Evolutionary conservation across 2,329 filamentous ascomycete genomes (phyloP).

Genomic region (Thielaviopsis cerberus): DNA sequence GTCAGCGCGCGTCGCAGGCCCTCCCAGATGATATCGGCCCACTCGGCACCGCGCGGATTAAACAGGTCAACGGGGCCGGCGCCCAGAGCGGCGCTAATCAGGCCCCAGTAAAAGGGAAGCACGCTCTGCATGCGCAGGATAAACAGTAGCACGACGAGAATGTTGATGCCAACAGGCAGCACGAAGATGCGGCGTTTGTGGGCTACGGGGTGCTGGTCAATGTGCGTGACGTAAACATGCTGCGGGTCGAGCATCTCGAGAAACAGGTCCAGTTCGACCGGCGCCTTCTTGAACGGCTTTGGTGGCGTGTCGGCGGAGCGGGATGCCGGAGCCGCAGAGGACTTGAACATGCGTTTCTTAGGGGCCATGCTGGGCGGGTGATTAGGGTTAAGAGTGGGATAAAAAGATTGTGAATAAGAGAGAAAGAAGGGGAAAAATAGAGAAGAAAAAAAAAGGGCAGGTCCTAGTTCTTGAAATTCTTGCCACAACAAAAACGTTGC

Average conservation of each 20-base stretch:
- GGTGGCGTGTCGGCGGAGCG: constrained; percentile 25
- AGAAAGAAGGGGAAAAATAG: background rate
- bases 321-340: background rate
- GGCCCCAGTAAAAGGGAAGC: constrained; percentile 51
- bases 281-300: constrained; percentile 49
- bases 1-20: constrained; percentile 40
- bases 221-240: constrained; percentile 68
- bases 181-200: constrained; percentile 73
- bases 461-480: background rate
- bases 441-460: background rate
- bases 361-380: constrained; percentile 5
- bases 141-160: constrained; percentile 45
- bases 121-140: constrained; percentile 50
- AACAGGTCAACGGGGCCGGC: constrained; percentile 49
- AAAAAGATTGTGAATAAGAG: background rate
- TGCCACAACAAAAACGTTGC: background rate
- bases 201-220: constrained; percentile 49
- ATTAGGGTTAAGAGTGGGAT: background rate
- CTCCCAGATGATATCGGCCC: constrained; percentile 35
- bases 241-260: constrained; percentile 44
- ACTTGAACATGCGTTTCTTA: constrained; percentile 11
- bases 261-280: constrained; percentile 45
- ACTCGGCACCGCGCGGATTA: constrained; percentile 35
- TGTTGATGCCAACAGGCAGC: constrained; percentile 61
- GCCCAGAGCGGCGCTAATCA: constrained; percentile 47